These are phyloP conservation scores for Botrytis cinerea DNA, from an alignment of 2,329 filamentous ascomycete genomes.

Conservation along the genomic window DNA sequence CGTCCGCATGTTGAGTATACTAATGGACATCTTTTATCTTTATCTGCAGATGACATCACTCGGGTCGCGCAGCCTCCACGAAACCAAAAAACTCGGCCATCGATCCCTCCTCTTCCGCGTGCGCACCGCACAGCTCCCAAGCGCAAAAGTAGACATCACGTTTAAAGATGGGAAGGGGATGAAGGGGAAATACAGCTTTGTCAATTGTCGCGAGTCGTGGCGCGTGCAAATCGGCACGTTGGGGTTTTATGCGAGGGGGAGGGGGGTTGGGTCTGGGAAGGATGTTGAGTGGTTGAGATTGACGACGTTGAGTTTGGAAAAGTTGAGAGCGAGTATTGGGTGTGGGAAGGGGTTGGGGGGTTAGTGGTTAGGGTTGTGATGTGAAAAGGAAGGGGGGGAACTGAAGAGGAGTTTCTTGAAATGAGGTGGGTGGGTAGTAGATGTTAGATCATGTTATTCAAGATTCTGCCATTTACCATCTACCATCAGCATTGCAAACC, in stretches of 20 bases:
- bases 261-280: background rate
- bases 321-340: slow-evolving; percentile 5
- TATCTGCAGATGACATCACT: slow-evolving; percentile 17
- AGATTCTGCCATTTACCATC: no score
- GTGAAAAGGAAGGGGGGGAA: no score
- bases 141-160: slow-evolving; percentile 21
- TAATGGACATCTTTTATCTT: background rate
- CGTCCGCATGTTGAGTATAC: background rate
- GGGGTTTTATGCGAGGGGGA: slow-evolving; percentile 14
- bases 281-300: background rate
- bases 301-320: slow-evolving; percentile 12
- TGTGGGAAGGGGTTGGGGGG: background rate
- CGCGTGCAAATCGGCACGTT: slow-evolving; percentile 4
- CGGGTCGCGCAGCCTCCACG: slow-evolving; percentile 10
- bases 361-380: no score
- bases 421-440: no score
- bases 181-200: slow-evolving; percentile 21
- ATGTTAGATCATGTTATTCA: no score
- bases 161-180: background rate
- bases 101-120: slow-evolving; percentile 5
- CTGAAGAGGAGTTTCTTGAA: no score
- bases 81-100: slow-evolving; percentile 5
- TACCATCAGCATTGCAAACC: no score
- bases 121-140: background rate
- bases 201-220: slow-evolving; percentile 10